Percentiles rank a stretch among this genome's conserved stretches.
Evolutionary conservation across 371 early-diverging fungal species (phyloP).

Genomic region (Syncephalis fuscata): DNA sequence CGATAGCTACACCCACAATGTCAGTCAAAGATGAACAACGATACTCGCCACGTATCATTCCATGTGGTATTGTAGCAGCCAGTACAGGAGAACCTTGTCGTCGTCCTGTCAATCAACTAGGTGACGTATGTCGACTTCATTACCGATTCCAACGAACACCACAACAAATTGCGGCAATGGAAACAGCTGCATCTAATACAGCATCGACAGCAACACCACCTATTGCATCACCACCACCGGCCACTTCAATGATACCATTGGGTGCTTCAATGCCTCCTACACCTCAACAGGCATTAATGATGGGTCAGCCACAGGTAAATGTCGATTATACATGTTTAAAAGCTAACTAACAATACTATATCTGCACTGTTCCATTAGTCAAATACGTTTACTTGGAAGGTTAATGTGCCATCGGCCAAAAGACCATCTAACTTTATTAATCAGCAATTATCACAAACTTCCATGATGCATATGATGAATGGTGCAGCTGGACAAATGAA

Average conservation of each 20-base stretch:
- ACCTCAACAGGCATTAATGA: too few species aligned
- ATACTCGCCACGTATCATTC: not conserved
- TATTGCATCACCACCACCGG: not conserved
- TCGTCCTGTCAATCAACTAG: constrained; percentile 13
- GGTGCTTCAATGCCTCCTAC: too few species aligned
- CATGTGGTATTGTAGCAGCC: constrained; percentile 4
- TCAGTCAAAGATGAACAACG: constrained; percentile 1
- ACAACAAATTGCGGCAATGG: not conserved
- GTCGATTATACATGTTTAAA: not conserved
- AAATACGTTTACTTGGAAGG: too few species aligned
- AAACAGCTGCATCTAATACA: not conserved
- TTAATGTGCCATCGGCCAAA: too few species aligned
- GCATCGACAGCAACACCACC: not conserved
- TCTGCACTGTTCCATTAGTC: not conserved
- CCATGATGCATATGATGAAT: not conserved
- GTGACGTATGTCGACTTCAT: constrained; percentile 16
- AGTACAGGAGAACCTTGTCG: constrained; percentile 9
- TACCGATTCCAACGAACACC: constrained; percentile 3
- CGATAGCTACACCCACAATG: not conserved
- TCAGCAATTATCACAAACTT: too few species aligned
- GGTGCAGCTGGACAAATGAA: not conserved
- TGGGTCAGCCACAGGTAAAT: too few species aligned
- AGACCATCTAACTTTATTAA: too few species aligned
- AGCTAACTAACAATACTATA: not conserved
- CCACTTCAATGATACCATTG: too few species aligned